These are phyloP conservation scores for Volvox carteri DNA, from an alignment of 163 green algal genomes.

Conservation along the genomic window DNA sequence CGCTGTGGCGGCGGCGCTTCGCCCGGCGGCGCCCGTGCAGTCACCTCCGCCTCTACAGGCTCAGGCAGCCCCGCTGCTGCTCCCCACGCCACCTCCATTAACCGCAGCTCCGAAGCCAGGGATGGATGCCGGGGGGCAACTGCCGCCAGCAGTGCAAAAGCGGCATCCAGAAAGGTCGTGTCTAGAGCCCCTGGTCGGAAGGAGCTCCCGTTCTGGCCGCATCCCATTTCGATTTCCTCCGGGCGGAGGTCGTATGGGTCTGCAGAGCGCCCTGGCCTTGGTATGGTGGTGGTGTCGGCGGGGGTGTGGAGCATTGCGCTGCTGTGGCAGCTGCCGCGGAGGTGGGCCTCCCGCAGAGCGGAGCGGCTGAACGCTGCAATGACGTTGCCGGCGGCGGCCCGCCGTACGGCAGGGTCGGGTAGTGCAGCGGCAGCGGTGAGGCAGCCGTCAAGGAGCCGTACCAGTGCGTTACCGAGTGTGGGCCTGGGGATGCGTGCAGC, in stretches of 20 bases:
- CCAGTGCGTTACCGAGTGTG: not conserved
- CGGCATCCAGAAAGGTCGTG: conserved; percentile 10
- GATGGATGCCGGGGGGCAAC: not conserved
- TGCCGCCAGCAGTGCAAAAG: conserved; percentile 9
- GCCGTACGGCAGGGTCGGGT: not conserved
- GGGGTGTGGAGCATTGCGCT: not conserved
- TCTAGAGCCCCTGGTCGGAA: conserved; percentile 15
- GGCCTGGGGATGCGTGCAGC: too few species aligned
- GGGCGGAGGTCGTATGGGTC: too few species aligned
- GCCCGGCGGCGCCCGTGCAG: not conserved
- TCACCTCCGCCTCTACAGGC: not conserved
- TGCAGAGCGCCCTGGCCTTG: too few species aligned
- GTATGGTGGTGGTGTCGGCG: not conserved
- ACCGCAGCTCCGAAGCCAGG: conserved; percentile 10
- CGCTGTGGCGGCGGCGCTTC: not conserved
- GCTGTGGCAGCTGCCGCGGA: not conserved
- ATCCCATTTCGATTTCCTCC: too few species aligned
- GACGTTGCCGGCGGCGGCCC: not conserved
- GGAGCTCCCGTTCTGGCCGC: too few species aligned
- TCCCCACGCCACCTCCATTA: conserved; percentile 15
- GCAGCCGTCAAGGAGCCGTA: conserved; percentile 41
- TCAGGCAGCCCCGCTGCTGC: not conserved
- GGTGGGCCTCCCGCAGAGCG: conserved; percentile 23
- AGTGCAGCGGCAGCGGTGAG: conserved; percentile 3
- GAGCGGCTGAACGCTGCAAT: conserved; percentile 33